Base-by-base conservation (phyloP, 2,329 filamentous ascomycete genomes). In the Cryphonectria carpinicola region DNA sequence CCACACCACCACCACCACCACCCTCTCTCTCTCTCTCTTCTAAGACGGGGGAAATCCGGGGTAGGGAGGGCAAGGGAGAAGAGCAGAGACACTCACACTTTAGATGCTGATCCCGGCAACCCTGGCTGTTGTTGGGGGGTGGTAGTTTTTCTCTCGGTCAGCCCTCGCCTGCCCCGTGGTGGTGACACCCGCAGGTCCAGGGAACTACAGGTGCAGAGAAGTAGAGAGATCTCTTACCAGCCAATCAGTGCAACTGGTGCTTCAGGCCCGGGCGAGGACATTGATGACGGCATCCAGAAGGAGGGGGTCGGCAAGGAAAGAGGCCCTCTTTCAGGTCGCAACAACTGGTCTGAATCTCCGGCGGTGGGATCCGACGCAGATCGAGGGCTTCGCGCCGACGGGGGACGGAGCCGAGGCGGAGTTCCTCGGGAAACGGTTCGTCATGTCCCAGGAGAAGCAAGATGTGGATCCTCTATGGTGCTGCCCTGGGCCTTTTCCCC, bases 31-130 rank as follows among this genome's bases (percentile, higher is more conserved):
- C 46, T 1, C 43, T 19, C 43, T 19, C 17, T 22, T 14, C 54
- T 17, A 41, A 13, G 17, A 35, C 54, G 19, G 52, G 41, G 58
- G 19, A 35, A 60, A 43, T 32, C 65, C 6, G 65, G 49, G 66
- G 37, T 52, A 60, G 7, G 22, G 46, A 49, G 46, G 8, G 46
- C 22, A n/a, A n/a, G 46, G 22, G 46, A 49, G 22, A 7, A 49
- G 17, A 49, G 46, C 56, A 37, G 49, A 54, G 11, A 11, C 43
- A 75, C 82, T 76, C 66, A 83, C 84, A 85, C 79, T 82, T 84
- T 22, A 85, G 75, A 74, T 85, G 84, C 74, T 84, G 81, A 70
- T 84, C 81, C 72, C 84, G 82, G 76, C 84, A 85, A 63, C 81
- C 83, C 74, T 83, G 80, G 74, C 83, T 85, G 74, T 70, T 70